These are phyloP conservation scores for Phlebiopsis gigantea DNA, from an alignment of 768 basidiomycete species.

Conservation along the genomic window DNA sequence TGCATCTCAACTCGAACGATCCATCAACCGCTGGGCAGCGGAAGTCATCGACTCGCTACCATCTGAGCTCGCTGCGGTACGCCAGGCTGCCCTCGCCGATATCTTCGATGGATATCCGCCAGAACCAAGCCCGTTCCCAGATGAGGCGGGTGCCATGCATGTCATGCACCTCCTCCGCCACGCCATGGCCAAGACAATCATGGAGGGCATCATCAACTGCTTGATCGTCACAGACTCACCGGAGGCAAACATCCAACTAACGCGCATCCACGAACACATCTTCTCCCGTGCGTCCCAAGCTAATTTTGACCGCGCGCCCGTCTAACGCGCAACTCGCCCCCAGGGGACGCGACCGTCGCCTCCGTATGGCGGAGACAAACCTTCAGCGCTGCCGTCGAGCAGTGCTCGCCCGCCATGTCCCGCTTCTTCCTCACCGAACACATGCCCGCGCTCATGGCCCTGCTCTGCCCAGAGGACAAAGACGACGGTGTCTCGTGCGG, in stretches of 20 bases:
- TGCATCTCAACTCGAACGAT: constrained; percentile 75
- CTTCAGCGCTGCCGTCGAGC: constrained; percentile 80
- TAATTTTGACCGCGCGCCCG: background rate
- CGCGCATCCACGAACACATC: constrained; percentile 84
- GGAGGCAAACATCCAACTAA: constrained; percentile 80
- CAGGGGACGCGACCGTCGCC: constrained; percentile 86
- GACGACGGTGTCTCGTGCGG: background rate
- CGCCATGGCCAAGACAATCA: constrained; percentile 70
- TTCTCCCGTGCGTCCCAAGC: constrained; percentile 61
- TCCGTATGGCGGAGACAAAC: constrained; percentile 88
- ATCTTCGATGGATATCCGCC: constrained; percentile 47
- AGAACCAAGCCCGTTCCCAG: constrained; percentile 28
- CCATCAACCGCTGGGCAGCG: constrained; percentile 85
- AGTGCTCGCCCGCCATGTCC: constrained; percentile 68
- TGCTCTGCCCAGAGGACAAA: constrained; percentile 34
- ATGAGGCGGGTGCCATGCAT: constrained; percentile 50
- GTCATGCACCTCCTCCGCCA: constrained; percentile 79
- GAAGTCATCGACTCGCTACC: constrained; percentile 61
- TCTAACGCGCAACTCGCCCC: background rate
- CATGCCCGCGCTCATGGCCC: constrained; percentile 56
- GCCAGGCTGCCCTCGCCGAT: constrained; percentile 55
- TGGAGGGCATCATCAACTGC: constrained; percentile 78
- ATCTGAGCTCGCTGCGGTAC: constrained; percentile 45
- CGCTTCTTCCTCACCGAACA: constrained; percentile 64
- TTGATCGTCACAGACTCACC: constrained; percentile 81